Conservation (phyloP, 2,329 filamentous ascomycete species). For the Biscogniauxia sp. region DNA sequence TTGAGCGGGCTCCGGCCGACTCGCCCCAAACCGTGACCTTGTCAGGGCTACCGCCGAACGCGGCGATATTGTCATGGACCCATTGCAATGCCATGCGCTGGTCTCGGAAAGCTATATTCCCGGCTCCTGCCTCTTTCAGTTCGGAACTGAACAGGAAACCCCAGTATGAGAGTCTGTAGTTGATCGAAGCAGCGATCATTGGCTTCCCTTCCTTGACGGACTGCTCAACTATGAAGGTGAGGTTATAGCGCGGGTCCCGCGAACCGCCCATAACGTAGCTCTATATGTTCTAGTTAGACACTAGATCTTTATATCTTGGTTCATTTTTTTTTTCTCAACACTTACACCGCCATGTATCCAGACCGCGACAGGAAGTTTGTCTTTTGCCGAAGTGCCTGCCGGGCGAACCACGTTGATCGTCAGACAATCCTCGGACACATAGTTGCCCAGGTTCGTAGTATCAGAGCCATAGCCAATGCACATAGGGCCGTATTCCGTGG, state of each 20-base stretch:
- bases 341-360: slow-evolving; percentile 54
- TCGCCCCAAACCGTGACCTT: slow-evolving; percentile 54
- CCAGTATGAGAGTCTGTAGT: slow-evolving; percentile 50
- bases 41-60: slow-evolving; percentile 46
- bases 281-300: slow-evolving; percentile 10
- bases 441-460: slow-evolving; percentile 21
- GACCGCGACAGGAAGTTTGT: slow-evolving; percentile 24
- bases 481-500: slow-evolving; percentile 45
- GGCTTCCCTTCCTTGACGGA: slow-evolving; percentile 45
- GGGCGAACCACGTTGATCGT: slow-evolving; percentile 56
- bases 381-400: slow-evolving; percentile 30
- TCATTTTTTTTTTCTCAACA: slow-evolving; percentile 21
- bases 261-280: slow-evolving; percentile 25
- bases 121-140: slow-evolving; percentile 40
- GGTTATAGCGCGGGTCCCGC: slow-evolving; percentile 55
- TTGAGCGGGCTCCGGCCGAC: slow-evolving; percentile 49
- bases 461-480: slow-evolving; percentile 51
- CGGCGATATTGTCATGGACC: slow-evolving; percentile 49
- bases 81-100: slow-evolving; percentile 49
- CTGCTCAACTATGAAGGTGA: slow-evolving; percentile 55
- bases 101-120: slow-evolving; percentile 51
- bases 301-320: background rate
- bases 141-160: slow-evolving; percentile 50
- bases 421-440: slow-evolving; percentile 48
- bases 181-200: slow-evolving; percentile 49